A percentile compares a stretch with the other conserved stretches of the same genome.
These are phyloP conservation scores for Tuber melanosporum DNA, from an alignment of 495 filamentous ascomycete species.

Conservation along the genomic window DNA sequence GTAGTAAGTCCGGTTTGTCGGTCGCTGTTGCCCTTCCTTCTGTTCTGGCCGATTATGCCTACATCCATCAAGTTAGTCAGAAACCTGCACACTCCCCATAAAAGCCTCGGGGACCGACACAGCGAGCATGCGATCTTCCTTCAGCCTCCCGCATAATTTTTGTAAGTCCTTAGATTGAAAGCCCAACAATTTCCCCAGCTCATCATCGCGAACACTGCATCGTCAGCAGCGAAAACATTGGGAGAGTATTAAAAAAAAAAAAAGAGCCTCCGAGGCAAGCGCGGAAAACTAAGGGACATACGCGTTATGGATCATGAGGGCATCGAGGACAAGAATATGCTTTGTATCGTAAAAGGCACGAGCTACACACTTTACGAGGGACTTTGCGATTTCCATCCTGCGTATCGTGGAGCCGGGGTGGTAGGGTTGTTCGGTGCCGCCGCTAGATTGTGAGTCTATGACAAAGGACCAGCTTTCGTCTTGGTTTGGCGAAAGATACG, in stretches of 20 bases:
- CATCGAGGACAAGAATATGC: conserved; percentile 84
- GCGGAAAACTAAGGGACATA: conserved; percentile 45
- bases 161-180: conserved; percentile 84
- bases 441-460: not conserved
- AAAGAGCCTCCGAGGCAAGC: conserved; percentile 28
- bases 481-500: not conserved
- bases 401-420: not conserved
- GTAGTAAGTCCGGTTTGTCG: conserved; percentile 83
- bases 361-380: conserved; percentile 77
- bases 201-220: conserved; percentile 65
- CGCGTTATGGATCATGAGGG: conserved; percentile 84
- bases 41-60: conserved; percentile 74
- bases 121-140: conserved; percentile 75
- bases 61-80: conserved; percentile 29
- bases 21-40: conserved; percentile 70
- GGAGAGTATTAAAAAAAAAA: not conserved
- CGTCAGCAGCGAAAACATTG: not conserved
- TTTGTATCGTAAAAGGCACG: conserved; percentile 90
- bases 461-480: not conserved
- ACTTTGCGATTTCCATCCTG: conserved; percentile 75
- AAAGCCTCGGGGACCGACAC: conserved; percentile 48
- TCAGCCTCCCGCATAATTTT: conserved; percentile 73
- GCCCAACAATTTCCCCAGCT: conserved; percentile 75
- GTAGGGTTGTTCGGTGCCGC: not conserved
- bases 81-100: not conserved